These are phyloP conservation scores for Oehlia diaphana DNA, from an alignment of 192 early-diverging fungal genomes.

Conservation along the genomic window DNA sequence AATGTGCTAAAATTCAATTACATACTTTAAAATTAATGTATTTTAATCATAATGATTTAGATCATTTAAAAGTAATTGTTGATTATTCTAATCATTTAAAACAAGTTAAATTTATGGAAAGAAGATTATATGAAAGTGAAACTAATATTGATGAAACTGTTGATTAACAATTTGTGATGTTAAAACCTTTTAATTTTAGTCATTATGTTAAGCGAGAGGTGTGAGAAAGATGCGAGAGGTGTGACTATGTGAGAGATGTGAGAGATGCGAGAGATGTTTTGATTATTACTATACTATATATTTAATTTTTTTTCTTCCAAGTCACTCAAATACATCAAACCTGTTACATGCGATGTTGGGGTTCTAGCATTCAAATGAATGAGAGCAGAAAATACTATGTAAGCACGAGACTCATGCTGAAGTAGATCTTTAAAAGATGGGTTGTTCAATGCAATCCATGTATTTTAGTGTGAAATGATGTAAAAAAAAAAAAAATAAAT, in stretches of 20 bases:
- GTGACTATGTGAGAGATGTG: too few species aligned
- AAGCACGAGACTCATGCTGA: not conserved
- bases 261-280: too few species aligned
- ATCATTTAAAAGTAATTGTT: not conserved
- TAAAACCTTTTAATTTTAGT: not conserved
- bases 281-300: too few species aligned
- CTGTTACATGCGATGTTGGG: too few species aligned
- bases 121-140: not conserved
- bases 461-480: not conserved
- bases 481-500: too few species aligned
- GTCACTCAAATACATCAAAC: not conserved
- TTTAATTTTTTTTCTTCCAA: too few species aligned
- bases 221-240: too few species aligned
- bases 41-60: not conserved
- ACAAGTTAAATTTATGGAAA: not conserved
- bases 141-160: not conserved
- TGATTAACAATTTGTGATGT: not conserved
- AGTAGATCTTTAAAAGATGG: conserved; percentile 4
- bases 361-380: too few species aligned
- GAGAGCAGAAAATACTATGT: not conserved
- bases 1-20: not conserved
- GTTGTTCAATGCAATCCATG: not conserved
- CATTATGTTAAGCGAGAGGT: not conserved
- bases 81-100: not conserved
- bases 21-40: not conserved